Evolutionary conservation across 129 eudicot species (phyloP).

Genomic region (Silybum marianum): DNA sequence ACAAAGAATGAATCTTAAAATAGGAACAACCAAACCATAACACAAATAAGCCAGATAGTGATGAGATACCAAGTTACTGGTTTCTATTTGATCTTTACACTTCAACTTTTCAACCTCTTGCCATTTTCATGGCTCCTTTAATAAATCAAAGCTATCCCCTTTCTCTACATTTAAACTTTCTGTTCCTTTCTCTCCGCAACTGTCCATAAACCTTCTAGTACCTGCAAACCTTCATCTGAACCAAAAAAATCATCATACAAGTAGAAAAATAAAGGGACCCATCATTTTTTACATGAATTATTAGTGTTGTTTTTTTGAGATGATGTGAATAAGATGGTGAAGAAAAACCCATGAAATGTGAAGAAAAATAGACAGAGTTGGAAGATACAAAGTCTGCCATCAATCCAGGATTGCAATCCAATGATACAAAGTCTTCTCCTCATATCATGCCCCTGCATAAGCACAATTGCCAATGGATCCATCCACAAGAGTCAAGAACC

Average conservation of each 20-base stretch:
- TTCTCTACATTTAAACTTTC: constrained; percentile 53
- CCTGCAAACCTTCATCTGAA: constrained; percentile 63
- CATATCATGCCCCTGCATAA: too few species aligned
- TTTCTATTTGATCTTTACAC: constrained; percentile 88
- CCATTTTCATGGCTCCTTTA: constrained; percentile 56
- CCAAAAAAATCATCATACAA: constrained; percentile 51
- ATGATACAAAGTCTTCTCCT: too few species aligned
- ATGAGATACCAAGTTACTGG: constrained; percentile 55
- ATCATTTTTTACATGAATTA: constrained; percentile 51
- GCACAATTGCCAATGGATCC: too few species aligned
- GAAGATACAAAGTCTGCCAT: constrained; percentile 14
- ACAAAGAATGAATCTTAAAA: too few species aligned
- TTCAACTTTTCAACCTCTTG: constrained; percentile 77
- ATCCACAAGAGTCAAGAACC: too few species aligned
- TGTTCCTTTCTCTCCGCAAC: constrained; percentile 48
- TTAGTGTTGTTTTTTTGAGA: background rate
- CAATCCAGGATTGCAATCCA: too few species aligned
- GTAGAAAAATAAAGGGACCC: constrained; percentile 61
- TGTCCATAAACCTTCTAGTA: constrained; percentile 62
- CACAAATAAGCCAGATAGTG: constrained; percentile 51
- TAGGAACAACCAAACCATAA: too few species aligned
- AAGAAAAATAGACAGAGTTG: constrained; percentile 76
- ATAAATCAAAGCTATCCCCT: constrained; percentile 79
- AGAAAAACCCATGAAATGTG: constrained; percentile 60
- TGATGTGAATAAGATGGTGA: constrained; percentile 62